Evolutionary conservation across 768 basidiomycete genomes (phyloP).

Genomic region (Amanita rubescens): DNA sequence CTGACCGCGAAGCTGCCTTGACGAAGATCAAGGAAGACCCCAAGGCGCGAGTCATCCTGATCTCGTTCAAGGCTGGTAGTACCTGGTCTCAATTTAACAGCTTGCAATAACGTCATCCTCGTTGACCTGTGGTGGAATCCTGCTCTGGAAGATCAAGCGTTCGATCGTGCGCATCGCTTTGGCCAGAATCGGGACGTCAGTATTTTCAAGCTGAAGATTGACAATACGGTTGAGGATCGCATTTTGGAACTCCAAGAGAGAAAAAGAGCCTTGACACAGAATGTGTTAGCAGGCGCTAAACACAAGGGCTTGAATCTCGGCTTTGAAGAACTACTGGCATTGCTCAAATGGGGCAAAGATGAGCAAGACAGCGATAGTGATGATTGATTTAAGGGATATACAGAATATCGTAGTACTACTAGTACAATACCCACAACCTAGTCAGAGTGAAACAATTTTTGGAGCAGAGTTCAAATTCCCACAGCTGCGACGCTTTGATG

Average conservation of each 20-base stretch:
- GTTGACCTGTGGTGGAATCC: slow-evolving; percentile 97
- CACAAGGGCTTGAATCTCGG: slow-evolving; percentile 79
- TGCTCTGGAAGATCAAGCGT: slow-evolving; percentile 89
- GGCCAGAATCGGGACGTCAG: slow-evolving; percentile 84
- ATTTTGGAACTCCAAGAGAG: slow-evolving; percentile 89
- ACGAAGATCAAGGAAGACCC: slow-evolving; percentile 59
- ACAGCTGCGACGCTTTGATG: slow-evolving; percentile 2
- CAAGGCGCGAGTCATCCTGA: slow-evolving; percentile 69
- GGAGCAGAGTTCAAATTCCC: slow-evolving; percentile 1
- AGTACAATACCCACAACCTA: neutral
- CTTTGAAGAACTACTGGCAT: slow-evolving; percentile 76
- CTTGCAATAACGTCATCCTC: slow-evolving; percentile 91
- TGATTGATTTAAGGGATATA: slow-evolving; percentile 11
- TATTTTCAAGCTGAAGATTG: slow-evolving; percentile 86
- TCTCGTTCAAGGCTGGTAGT: slow-evolving; percentile 94
- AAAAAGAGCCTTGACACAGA: slow-evolving; percentile 78
- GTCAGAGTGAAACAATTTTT: too few species aligned
- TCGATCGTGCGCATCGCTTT: slow-evolving; percentile 84
- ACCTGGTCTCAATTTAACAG: slow-evolving; percentile 93
- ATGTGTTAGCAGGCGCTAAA: slow-evolving; percentile 84
- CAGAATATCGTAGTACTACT: neutral
- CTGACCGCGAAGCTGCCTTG: slow-evolving; percentile 69
- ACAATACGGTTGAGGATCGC: slow-evolving; percentile 81
- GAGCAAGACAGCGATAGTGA: slow-evolving; percentile 48
- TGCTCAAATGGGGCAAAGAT: slow-evolving; percentile 57